Percentiles rank a stretch among this genome's conserved stretches.
phyloP scores from a whole-genome alignment of 371 early-diverging fungal species.

The Rhizopus sp. region DNA sequence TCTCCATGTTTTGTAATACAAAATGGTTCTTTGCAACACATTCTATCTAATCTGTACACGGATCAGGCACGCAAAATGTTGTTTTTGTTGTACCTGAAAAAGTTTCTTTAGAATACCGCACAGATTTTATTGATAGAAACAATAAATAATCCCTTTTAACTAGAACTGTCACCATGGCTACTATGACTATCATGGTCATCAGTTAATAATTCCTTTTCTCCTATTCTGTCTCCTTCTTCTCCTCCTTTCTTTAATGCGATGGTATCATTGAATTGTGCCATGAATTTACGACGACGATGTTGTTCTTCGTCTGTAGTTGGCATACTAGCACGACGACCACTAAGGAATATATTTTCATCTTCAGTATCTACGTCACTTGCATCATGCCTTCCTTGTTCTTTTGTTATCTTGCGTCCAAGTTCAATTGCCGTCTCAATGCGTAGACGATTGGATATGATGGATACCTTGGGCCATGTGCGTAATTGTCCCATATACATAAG shows the following conservation, averaged over 20 bases:
- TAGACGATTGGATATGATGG: slow-evolving; percentile 80
- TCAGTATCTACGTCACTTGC: slow-evolving; percentile 38
- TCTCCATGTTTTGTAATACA: background rate
- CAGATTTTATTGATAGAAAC: too few relatives aligned
- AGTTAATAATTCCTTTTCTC: background rate
- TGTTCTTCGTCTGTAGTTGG: slow-evolving; percentile 33
- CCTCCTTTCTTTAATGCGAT: slow-evolving; percentile 1
- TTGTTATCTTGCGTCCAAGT: slow-evolving; percentile 35
- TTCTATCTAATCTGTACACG: too few relatives aligned
- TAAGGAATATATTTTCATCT: slow-evolving; percentile 36
- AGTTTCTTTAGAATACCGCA: too few relatives aligned
- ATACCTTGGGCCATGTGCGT: slow-evolving; percentile 81
- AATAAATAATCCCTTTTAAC: too few relatives aligned
- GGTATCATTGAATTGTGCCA: slow-evolving; percentile 82
- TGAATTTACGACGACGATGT: slow-evolving; percentile 53
- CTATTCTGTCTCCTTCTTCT: background rate
- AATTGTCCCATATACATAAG: slow-evolving; percentile 64
- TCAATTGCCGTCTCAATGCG: slow-evolving; percentile 72
- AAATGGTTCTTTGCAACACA: too few relatives aligned
- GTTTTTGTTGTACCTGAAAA: too few relatives aligned
- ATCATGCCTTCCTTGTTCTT: slow-evolving; percentile 3
- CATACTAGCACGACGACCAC: slow-evolving; percentile 41
- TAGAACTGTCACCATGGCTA: too few relatives aligned
- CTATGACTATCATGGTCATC: too few relatives aligned
- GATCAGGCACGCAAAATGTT: too few relatives aligned